Evolutionary conservation across 2,329 filamentous ascomycete species (phyloP), one percentile per base, ranked within the genome.

Genomic region (Pestalotiopsis sp.): DNA sequence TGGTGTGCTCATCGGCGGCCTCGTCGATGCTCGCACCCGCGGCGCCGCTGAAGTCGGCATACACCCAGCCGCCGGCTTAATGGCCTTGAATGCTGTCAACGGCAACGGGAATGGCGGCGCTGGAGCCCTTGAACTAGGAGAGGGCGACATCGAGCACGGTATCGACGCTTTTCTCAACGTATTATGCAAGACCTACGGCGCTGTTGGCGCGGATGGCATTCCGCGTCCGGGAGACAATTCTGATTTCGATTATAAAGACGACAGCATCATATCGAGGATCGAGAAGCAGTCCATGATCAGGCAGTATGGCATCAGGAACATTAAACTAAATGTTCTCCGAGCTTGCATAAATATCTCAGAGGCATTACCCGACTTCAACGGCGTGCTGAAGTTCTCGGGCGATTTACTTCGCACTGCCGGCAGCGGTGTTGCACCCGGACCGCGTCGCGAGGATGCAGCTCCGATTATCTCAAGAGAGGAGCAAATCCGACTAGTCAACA

Each of bases 41-140:
- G 95, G 95, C 39, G 96, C 96, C 56, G 95, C 96, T n/a, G 96
- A 98, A 77, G 93, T 96, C 75, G 96, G 95, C 3, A 93, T 99
- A 45, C 95, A 98, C 80, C 96, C 96, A 56, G 95, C 95, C 20
- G 94, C 95, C 11, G 95, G 94, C 0, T 83, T 98, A 65, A 91
- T 94, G 31, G 91, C 91, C 13, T 83, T 96, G 38, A 92, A 90
- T 72, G 83, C 87, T 12, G 79, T 82, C 2, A 83, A 82, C 68
- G 83, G 85, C 1, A 84, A 84, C 57, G 80, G 79, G 23, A 85
- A 83, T 68, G 85, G 83, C 68, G 86, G 86, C 11, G 82, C 85
- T 7, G 83, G 86, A 41, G 87, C 85, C 2, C 82, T 92, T 39
- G 89, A 91, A 72, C 82, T 92, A 14, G 86, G 85, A 6, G 89